Evolutionary conservation across 1,139 yeast species (phyloP), one percentile per base, ranked within the genome.

Genomic region (Geotrichum restrictum): DNA sequence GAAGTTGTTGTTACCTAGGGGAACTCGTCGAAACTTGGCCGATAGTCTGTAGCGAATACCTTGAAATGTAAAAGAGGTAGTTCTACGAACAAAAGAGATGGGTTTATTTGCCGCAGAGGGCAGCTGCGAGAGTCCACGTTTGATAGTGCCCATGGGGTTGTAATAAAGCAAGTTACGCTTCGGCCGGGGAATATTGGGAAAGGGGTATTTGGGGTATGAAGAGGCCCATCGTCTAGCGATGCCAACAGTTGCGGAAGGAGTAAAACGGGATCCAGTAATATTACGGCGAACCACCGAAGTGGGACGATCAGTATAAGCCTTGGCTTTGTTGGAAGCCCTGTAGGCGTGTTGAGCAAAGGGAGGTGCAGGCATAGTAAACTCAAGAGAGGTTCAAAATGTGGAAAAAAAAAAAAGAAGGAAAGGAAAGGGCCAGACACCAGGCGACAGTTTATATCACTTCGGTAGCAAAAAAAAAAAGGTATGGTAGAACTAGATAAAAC

Each of bases 131-230:
- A 62, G 33, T 61, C 70, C 57, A 47, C 66, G 55, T 57, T 64
- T 58, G 56, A 65, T 39, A 53, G 66, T 52, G 48, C 61, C 57
- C 63, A 60, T 59, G 59, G 63, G 65, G 64, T 60, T 58, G 68
- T 81, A 80, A 64, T 81, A 81, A 49, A 80, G 71, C 3, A 77
- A 76, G 55, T 77, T 79, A 56, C 86, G 68, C 65, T 80, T 81
- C 5, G 88, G 86, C 57, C 86, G 72, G 1, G 88, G 86, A 51
- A 82, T 79, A 56, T 74, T 73, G 1, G 87, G 85, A 61, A 82
- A 80, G 22, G 72, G 74, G 59, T 78, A 77, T 57, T 54, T 57
- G 49, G 52, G 49, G n/a, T 37, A 38, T 7, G 44, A 45, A 21
- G 46, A 41, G 6, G 50, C 47, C 47, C 42, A 31, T 31, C 50